Evolutionary conservation across 2,329 filamentous ascomycete species (phyloP).

Genomic region (Cadophora gregata): DNA sequence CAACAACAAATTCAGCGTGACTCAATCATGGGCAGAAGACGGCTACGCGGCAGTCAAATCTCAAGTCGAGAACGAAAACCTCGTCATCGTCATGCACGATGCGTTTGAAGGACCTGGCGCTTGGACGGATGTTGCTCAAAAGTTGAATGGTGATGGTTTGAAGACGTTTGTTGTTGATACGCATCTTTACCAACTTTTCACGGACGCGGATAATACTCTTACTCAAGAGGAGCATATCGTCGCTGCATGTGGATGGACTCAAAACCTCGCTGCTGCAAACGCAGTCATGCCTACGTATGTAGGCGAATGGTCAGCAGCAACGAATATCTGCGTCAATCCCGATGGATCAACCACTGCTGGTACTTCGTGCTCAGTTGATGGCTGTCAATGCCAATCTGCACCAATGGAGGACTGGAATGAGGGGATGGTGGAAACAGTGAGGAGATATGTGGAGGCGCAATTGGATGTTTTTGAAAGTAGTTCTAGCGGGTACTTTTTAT

Average conservation of each 20-base stretch:
- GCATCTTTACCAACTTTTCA: constrained; percentile 50
- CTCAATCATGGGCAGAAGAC: constrained; percentile 45
- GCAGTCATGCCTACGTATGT: constrained; percentile 47
- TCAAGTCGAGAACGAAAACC: constrained; percentile 42
- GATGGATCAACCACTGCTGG: constrained; percentile 47
- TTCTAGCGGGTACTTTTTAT: constrained; percentile 49
- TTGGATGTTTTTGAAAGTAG: constrained; percentile 48
- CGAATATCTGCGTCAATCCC: constrained; percentile 49
- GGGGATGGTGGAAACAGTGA: constrained; percentile 44
- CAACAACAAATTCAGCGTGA: constrained; percentile 45
- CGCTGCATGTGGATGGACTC: constrained; percentile 48
- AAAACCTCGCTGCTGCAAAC: constrained; percentile 40
- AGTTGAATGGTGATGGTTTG: constrained; percentile 23
- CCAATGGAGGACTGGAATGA: constrained; percentile 45
- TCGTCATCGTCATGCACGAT: constrained; percentile 50
- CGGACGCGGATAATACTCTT: constrained; percentile 44
- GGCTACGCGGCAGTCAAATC: constrained; percentile 45
- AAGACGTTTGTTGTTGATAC: constrained; percentile 48
- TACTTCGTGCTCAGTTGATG: constrained; percentile 40
- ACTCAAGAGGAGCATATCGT: constrained; percentile 47
- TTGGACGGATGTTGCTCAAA: constrained; percentile 44
- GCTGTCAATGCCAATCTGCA: constrained; percentile 48
- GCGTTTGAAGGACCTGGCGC: constrained; percentile 42
- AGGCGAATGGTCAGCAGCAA: constrained; percentile 49
- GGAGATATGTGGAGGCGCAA: constrained; percentile 50